Conservation (phyloP, 768 basidiomycete species). For the Pulveroboletus sp. region DNA sequence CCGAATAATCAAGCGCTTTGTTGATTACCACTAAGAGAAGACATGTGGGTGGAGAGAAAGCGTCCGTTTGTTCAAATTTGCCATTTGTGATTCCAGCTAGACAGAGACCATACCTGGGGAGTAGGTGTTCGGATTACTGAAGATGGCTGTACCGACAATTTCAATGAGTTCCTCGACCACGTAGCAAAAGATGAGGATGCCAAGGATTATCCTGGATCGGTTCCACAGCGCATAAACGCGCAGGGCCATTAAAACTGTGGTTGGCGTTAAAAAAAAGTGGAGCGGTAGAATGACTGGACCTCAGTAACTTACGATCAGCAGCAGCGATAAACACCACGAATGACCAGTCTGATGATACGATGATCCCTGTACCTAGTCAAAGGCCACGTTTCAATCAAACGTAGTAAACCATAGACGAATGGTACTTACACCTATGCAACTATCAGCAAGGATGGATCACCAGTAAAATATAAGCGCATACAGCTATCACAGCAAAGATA, state of each 20-base stretch:
- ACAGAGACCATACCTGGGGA: background rate
- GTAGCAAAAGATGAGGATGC: background rate
- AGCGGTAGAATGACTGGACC: background rate
- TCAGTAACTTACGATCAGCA: background rate
- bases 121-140: background rate
- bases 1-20: background rate
- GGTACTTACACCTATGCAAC: background rate
- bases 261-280: background rate
- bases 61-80: too few species aligned
- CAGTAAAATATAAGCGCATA: background rate
- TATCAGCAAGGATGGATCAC: background rate
- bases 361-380: background rate
- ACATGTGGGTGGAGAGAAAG: too few species aligned
- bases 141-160: background rate
- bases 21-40: background rate
- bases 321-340: background rate
- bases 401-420: too few species aligned
- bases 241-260: background rate
- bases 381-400: background rate
- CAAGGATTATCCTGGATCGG: background rate
- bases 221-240: background rate
- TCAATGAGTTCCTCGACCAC: background rate
- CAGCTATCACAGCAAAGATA: background rate
- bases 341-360: background rate
- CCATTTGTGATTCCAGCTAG: background rate